Base-by-base conservation (phyloP, 1,284 basidiomycete genomes). In the Fomitopsis betulina region DNA sequence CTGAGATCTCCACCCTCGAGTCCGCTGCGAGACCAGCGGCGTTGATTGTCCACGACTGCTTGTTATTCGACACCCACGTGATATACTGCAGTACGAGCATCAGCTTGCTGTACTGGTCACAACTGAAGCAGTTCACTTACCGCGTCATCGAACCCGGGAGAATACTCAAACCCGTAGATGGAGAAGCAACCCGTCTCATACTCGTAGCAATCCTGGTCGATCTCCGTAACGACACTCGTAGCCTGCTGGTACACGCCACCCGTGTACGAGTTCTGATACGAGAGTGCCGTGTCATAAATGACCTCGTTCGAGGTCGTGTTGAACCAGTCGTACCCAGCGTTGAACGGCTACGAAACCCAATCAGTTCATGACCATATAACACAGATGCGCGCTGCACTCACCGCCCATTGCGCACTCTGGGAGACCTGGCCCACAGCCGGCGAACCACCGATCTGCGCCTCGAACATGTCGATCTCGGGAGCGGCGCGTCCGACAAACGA, bases 391-490 rank as follows among this genome's bases (percentile, higher is more conserved):
- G 15, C 23, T 27, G 43, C 10, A 76, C 83, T 68, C 62, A 85
- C 67, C 49, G 80, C 83, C 84, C 81, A 88, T 70, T 87, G 86
- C 1, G 80, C 77, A 3, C 81, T 84, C 64, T 85, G 79, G 9
- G 85, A 87, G 2, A 85, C 84, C 68, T 84, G 79, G 8, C 79
- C 82, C 12, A 67, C 61, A 17, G 80, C 61, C 19, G 79, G 79
- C 15, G 71, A 62, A 37, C 74, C 70, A 40, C 78, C 75, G 25
- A 84, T 73, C 71, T 83, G 80, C 35, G 88, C 89, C 73, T 92
- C 90, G 62, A 92, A 82, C 49, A 92, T 74, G 70, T 92, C 88
- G 60, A 92, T 91, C 68, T 92, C 89, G 0, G 90, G 90, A 2
- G 90, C 87, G 0, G 83, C 76, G 38, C 91, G 76, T 3, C 91